These are phyloP conservation scores for Basidiobolus meristosporus DNA, from an alignment of 371 early-diverging fungal species.

Conservation along the genomic window DNA sequence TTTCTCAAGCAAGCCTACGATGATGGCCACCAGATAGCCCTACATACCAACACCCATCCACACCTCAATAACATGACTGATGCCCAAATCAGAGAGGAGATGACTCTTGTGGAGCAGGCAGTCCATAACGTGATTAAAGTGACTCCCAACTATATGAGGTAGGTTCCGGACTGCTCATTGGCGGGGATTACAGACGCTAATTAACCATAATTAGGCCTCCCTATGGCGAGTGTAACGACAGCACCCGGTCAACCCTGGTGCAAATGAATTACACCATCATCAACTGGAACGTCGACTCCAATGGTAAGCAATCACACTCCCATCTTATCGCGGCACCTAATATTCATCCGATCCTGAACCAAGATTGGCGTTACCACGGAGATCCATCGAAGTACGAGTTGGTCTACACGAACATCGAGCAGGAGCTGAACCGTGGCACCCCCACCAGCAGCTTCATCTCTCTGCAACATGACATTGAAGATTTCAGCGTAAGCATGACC, in stretches of 20 bases:
- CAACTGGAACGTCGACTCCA: constrained; percentile 17
- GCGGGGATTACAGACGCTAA: too few relatives aligned
- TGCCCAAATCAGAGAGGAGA: constrained; percentile 6
- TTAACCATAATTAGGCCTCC: too few relatives aligned
- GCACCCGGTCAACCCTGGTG: constrained; percentile 9
- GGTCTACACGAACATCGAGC: too few relatives aligned
- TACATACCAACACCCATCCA: constrained; percentile 24
- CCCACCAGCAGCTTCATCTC: constrained; percentile 8
- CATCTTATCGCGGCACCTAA: too few relatives aligned
- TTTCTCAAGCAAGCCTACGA: constrained; percentile 14
- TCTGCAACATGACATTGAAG: constrained; percentile 18
- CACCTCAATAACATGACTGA: constrained; percentile 16
- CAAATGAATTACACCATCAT: constrained; percentile 13
- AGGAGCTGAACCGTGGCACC: too few relatives aligned
- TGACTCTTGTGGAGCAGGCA: constrained; percentile 8
- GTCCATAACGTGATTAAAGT: constrained; percentile 13
- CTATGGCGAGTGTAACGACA: constrained; percentile 17
- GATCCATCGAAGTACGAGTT: background rate
- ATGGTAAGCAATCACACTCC: background rate
- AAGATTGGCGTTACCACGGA: constrained; percentile 1
- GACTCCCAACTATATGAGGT: constrained; percentile 20
- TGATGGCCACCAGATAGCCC: constrained; percentile 25
- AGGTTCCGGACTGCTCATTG: too few relatives aligned
- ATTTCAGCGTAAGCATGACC: constrained; percentile 17
- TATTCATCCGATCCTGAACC: too few relatives aligned